Evolutionary conservation across 1,284 basidiomycete species (phyloP).

Genomic region (Trichosporon coremiiforme): DNA sequence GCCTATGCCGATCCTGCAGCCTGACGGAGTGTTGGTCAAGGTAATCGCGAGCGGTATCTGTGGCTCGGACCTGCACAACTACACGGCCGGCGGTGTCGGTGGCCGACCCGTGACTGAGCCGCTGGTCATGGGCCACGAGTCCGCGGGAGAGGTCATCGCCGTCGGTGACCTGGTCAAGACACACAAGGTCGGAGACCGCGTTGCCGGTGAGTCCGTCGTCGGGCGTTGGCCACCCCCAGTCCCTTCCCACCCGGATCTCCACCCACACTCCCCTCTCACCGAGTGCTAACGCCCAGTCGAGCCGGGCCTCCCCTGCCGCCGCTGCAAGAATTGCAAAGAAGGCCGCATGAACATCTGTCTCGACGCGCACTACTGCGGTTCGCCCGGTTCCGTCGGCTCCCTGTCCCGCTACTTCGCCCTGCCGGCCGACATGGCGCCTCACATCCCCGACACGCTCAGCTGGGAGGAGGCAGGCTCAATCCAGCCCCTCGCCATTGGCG

Average conservation of each 20-base stretch:
- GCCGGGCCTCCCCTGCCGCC: constrained; percentile 62
- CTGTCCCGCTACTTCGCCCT: constrained; percentile 49
- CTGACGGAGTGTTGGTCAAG: constrained; percentile 52
- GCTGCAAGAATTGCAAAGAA: constrained; percentile 60
- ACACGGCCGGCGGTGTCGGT: constrained; percentile 50
- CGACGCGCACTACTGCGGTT: constrained; percentile 49
- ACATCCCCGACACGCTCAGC: constrained; percentile 53
- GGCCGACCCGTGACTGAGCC: constrained; percentile 51
- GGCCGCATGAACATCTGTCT: constrained; percentile 70
- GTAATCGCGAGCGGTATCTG: constrained; percentile 53
- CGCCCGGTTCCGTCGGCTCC: constrained; percentile 49
- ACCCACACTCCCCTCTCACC: too few relatives aligned
- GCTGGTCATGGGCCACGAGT: constrained; percentile 57
- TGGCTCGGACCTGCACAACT: constrained; percentile 53
- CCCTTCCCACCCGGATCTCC: not conserved
- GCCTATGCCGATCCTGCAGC: constrained; percentile 50
- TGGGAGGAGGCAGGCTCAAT: constrained; percentile 64
- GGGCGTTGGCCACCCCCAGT: not conserved
- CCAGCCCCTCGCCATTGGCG: constrained; percentile 74
- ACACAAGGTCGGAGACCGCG: constrained; percentile 58
- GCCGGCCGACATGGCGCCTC: constrained; percentile 54
- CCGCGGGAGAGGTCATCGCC: constrained; percentile 51
- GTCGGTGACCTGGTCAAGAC: constrained; percentile 52
- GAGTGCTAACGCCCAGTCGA: constrained; percentile 54
- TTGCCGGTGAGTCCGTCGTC: constrained; percentile 50